phyloP scores from a whole-genome alignment of 2,329 filamentous ascomycete species.

The Akanthomyces lecanii region DNA sequence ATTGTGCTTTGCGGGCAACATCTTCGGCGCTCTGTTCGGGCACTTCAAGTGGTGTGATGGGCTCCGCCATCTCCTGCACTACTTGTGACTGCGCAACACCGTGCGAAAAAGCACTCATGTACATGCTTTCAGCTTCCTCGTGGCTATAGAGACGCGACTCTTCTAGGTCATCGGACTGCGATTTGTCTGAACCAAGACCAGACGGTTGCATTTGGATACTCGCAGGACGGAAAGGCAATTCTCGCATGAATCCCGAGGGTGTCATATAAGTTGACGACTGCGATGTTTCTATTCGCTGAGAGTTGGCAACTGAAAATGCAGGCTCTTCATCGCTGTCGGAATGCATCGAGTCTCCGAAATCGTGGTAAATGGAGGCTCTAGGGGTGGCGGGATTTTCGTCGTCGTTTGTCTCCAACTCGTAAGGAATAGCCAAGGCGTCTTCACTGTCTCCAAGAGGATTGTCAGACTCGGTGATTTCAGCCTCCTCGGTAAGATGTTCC shows the following conservation, averaged over 20 bases:
- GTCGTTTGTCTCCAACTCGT: slow-evolving; percentile 42
- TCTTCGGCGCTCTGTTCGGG: neutral
- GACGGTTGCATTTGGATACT: slow-evolving; percentile 7
- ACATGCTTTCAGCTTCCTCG: slow-evolving; percentile 82
- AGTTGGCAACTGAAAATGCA: slow-evolving; percentile 22
- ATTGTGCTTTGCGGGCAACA: neutral
- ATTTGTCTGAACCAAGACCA: neutral
- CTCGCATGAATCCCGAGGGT: slow-evolving; percentile 15
- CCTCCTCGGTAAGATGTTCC: slow-evolving; percentile 22
- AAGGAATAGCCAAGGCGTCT: slow-evolving; percentile 53
- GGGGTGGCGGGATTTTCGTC: slow-evolving; percentile 46
- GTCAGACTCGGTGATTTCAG: slow-evolving; percentile 23
- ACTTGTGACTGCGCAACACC: slow-evolving; percentile 25
- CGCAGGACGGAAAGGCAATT: slow-evolving; percentile 22
- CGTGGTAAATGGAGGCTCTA: slow-evolving; percentile 46
- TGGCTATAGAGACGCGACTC: slow-evolving; percentile 71
- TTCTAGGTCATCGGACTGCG: slow-evolving; percentile 45
- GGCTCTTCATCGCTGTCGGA: slow-evolving; percentile 23
- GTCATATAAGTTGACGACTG: neutral
- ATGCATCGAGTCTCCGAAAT: slow-evolving; percentile 24
- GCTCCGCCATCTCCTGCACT: neutral
- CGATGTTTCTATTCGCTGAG: neutral
- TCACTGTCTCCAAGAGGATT: slow-evolving; percentile 46
- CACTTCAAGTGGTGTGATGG: neutral
- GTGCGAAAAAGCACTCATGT: slow-evolving; percentile 68